These are phyloP conservation scores for Trichoderma polysporum DNA, from an alignment of 2,329 filamentous ascomycete genomes.

Conservation along the genomic window DNA sequence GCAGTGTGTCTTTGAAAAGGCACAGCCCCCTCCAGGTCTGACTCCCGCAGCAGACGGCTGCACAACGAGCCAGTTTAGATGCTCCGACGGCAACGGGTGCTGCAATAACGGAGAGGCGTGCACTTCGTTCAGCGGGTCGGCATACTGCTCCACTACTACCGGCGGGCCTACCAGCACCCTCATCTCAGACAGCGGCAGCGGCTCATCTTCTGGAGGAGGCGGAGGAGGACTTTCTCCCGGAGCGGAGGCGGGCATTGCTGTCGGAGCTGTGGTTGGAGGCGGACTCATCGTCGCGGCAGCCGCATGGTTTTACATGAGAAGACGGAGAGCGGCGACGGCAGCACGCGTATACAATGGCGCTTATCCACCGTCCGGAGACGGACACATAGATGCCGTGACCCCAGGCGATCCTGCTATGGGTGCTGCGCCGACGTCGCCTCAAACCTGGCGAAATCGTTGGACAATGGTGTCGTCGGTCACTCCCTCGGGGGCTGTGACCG, in stretches of 20 bases:
- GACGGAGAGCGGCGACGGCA: slow-evolving; percentile 31
- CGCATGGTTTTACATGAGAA: slow-evolving; percentile 49
- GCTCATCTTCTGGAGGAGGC: background rate
- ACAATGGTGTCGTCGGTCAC: slow-evolving; percentile 46
- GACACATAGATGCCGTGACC: slow-evolving; percentile 20
- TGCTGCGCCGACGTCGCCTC: slow-evolving; percentile 11
- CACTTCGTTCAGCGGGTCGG: slow-evolving; percentile 37
- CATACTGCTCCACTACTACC: slow-evolving; percentile 42
- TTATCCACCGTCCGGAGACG: background rate
- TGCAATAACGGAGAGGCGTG: slow-evolving; percentile 48
- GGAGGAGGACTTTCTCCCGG: slow-evolving; percentile 36
- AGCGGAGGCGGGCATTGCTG: slow-evolving; percentile 57
- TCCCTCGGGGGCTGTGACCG: slow-evolving; percentile 41
- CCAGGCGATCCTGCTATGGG: slow-evolving; percentile 24
- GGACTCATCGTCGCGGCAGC: slow-evolving; percentile 43
- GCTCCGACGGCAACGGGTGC: slow-evolving; percentile 49
- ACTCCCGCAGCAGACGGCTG: slow-evolving; percentile 44
- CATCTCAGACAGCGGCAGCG: slow-evolving; percentile 16
- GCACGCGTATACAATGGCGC: background rate
- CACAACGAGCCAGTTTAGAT: slow-evolving; percentile 45
- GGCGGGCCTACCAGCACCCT: slow-evolving; percentile 29
- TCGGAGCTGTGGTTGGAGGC: slow-evolving; percentile 49
- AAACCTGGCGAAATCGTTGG: slow-evolving; percentile 33
- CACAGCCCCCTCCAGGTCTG: slow-evolving; percentile 31
- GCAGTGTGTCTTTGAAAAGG: slow-evolving; percentile 37